A percentile compares a stretch with the other conserved stretches of the same genome.
Conservation (phyloP, 1,139 yeast genomes). For the Dujonia santamariae region DNA sequence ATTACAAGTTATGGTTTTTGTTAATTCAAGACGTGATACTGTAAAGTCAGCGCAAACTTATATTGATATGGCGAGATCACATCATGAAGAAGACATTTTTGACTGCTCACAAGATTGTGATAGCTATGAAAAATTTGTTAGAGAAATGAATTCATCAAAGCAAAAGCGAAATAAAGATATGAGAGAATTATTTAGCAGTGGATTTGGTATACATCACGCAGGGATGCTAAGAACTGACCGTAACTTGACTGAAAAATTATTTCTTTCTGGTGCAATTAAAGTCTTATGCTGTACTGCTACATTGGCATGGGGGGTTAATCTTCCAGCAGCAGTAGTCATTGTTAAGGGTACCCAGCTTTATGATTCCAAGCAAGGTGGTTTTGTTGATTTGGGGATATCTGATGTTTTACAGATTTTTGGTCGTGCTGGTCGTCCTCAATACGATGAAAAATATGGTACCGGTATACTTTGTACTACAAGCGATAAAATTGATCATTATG, state of each 20-base stretch:
- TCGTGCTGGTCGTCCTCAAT: slow-evolving; percentile 99
- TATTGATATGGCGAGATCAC: slow-evolving; percentile 63
- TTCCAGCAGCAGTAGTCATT: slow-evolving; percentile 97
- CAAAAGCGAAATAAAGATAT: slow-evolving; percentile 78
- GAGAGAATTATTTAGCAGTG: slow-evolving; percentile 73
- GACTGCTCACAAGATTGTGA: slow-evolving; percentile 54
- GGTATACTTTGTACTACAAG: slow-evolving; percentile 85
- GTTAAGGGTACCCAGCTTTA: slow-evolving; percentile 96
- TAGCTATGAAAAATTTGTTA: slow-evolving; percentile 43
- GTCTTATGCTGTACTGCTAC: slow-evolving; percentile 97
- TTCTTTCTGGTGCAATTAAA: slow-evolving; percentile 78
- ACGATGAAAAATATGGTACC: slow-evolving; percentile 77
- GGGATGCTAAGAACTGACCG: slow-evolving; percentile 94
- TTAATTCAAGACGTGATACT: slow-evolving; percentile 93
- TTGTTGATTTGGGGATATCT: slow-evolving; percentile 87
- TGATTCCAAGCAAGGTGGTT: slow-evolving; percentile 93
- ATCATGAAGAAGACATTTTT: slow-evolving; percentile 55
- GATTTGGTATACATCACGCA: slow-evolving; percentile 96
- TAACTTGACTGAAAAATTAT: slow-evolving; percentile 84
- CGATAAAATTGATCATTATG: slow-evolving; percentile 81
- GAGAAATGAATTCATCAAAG: slow-evolving; percentile 53
- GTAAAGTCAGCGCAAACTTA: slow-evolving; percentile 75
- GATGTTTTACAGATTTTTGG: slow-evolving; percentile 98
- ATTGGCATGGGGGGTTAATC: slow-evolving; percentile 98
- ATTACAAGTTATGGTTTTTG: slow-evolving; percentile 94